Base-by-base conservation (phyloP, 306 rosid genomes). In the Astragalus membranaceus region DNA sequence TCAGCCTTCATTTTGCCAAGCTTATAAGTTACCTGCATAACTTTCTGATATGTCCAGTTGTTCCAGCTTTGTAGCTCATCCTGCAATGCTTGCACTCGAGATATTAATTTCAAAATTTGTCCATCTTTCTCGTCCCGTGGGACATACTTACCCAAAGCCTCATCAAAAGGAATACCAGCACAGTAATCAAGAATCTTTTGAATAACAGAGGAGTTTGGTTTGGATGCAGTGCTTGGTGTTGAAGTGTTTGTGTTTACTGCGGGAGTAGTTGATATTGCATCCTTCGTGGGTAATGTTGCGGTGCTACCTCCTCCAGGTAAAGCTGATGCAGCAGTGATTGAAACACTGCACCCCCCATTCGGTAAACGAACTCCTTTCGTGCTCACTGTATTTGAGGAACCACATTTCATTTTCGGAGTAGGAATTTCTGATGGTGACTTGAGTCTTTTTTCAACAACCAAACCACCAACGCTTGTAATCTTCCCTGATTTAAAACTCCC, bases 11-110 rank as follows among this genome's bases (percentile, higher is more conserved):
- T 61, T 73, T 74, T 83, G 60, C 62, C 10, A 42, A 86, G 85
- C 86, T 67, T 86, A 42, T 51, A 70, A 39, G 90, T 78, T 72
- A 82, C 96, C 75, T 85, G 88, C 90, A 75, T 81, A 62, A 86
- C 75, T 78, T 86, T 86, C 73, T 89, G 66, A 32, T 66, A 79
- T 26, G 84, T 76, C 96, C 96, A 89, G 36, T 71, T 77, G 56
- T 78, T 79, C 92, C 89, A 86, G 57, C 83, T 61, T 52, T 77
- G 73, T 39, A 79, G 50, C 74, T 85, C 85, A 72, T 69, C 67
- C 63, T 85, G 84, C 74, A 86, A 52, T 56, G 79, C 75, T 54
- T 79, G 88, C 49, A 81, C 68, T 56, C 72, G 52, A 55, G 79
- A 67, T 36, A 77, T 76, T 68, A 86, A 82, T 76, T 76, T 79